Conservation (phyloP, 306 rosid genomes). For the Acacia confusa region DNA sequence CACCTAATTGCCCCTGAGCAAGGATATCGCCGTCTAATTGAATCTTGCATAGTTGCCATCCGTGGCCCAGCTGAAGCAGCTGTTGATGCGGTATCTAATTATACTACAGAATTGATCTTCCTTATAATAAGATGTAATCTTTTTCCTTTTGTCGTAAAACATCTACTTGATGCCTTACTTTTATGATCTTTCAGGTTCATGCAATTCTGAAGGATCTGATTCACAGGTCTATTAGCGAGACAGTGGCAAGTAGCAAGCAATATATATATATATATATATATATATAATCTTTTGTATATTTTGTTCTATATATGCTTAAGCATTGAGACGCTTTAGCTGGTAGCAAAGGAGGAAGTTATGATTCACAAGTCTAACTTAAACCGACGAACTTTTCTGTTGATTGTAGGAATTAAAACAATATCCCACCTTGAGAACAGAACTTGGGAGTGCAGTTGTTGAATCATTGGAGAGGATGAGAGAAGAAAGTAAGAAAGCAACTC, state of each 20-base stretch:
- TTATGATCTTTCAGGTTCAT: slow-evolving; percentile 68
- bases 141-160: background rate
- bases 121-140: background rate
- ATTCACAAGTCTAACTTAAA: background rate
- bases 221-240: slow-evolving; percentile 83
- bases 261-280: background rate
- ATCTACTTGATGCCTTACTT: slow-evolving; percentile 6
- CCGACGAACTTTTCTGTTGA: slow-evolving; percentile 12
- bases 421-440: slow-evolving; percentile 88
- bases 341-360: background rate
- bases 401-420: slow-evolving; percentile 88
- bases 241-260: slow-evolving; percentile 54
- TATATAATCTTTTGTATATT: background rate
- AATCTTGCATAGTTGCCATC: slow-evolving; percentile 74
- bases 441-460: slow-evolving; percentile 78
- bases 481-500: slow-evolving; percentile 88
- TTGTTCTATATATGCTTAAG: slow-evolving; percentile 2
- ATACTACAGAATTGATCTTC: background rate
- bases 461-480: slow-evolving; percentile 91
- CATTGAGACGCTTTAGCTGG: background rate
- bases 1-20: slow-evolving; percentile 98
- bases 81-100: slow-evolving; percentile 78
- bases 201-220: slow-evolving; percentile 80
- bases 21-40: slow-evolving; percentile 98
- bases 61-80: slow-evolving; percentile 99